Evolutionary conservation across 371 early-diverging fungal species (phyloP).

Genomic region (Blakeslea trispora): DNA sequence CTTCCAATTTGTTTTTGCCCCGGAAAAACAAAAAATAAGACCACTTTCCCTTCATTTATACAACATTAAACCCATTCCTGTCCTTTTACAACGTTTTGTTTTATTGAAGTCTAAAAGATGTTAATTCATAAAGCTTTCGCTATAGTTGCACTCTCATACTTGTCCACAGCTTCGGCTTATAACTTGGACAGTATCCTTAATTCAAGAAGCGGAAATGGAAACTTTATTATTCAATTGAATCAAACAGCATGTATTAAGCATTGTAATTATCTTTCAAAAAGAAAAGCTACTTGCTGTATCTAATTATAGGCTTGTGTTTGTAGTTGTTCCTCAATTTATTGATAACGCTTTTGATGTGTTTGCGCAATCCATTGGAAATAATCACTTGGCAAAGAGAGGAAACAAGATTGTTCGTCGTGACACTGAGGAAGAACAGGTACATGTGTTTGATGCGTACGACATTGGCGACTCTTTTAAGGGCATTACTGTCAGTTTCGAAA

Average conservation of each 20-base stretch:
- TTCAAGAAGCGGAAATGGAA: constrained; percentile 20
- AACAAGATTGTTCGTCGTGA: constrained; percentile 24
- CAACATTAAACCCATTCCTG: too few relatives aligned
- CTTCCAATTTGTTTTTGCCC: too few relatives aligned
- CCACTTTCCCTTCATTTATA: too few relatives aligned
- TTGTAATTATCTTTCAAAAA: constrained; percentile 26
- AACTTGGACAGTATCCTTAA: too few relatives aligned
- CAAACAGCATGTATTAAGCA: constrained; percentile 28
- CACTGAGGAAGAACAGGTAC: constrained; percentile 23
- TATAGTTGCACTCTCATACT: too few relatives aligned
- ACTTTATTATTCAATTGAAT: constrained; percentile 38
- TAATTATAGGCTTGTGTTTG: neutral
- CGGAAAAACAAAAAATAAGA: too few relatives aligned
- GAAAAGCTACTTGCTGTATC: too few relatives aligned
- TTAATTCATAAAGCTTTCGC: too few relatives aligned
- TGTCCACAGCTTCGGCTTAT: too few relatives aligned
- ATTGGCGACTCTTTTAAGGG: constrained; percentile 37
- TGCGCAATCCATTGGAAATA: constrained; percentile 8
- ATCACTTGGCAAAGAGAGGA: constrained; percentile 13
- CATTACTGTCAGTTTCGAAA: constrained; percentile 34
- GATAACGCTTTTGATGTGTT: constrained; percentile 29
- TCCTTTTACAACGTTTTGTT: too few relatives aligned
- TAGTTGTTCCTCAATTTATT: constrained; percentile 37
- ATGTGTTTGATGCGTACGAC: constrained; percentile 34
- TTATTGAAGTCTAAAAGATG: too few relatives aligned